These are phyloP conservation scores for Galerina sulciceps DNA, from an alignment of 768 basidiomycete genomes.

Conservation along the genomic window DNA sequence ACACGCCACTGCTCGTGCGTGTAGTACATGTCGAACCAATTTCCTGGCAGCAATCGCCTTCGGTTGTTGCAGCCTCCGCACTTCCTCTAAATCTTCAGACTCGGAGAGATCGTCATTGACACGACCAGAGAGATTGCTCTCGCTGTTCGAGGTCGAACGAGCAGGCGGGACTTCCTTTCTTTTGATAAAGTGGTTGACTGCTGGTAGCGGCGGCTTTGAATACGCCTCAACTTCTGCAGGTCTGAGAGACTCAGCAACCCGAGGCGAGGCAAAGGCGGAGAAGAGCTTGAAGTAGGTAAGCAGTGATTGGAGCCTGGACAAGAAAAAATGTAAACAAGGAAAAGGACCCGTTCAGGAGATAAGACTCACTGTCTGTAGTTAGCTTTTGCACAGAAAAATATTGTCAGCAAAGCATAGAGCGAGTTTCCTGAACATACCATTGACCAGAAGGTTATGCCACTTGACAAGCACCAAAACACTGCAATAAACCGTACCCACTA, in stretches of 20 bases:
- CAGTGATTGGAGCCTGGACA: constrained; percentile 34
- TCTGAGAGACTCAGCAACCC: constrained; percentile 14
- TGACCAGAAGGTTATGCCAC: constrained; percentile 50
- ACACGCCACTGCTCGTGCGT: constrained; percentile 33
- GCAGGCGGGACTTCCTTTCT: constrained; percentile 20
- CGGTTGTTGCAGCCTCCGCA: constrained; percentile 9
- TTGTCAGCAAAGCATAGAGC: background rate
- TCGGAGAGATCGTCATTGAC: constrained; percentile 5
- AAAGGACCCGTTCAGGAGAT: background rate
- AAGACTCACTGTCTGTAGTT: constrained; percentile 37
- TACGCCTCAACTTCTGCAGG: constrained; percentile 35
- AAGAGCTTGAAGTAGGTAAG: constrained; percentile 42
- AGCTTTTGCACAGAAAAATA: constrained; percentile 19
- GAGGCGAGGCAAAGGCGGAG: constrained; percentile 34
- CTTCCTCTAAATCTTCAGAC: constrained; percentile 8
- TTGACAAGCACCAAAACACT: constrained; percentile 39
- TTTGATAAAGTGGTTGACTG: constrained; percentile 46
- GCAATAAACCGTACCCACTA: constrained; percentile 27
- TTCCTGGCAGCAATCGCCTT: constrained; percentile 27
- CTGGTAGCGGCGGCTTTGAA: constrained; percentile 41
- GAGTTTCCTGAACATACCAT: constrained; percentile 21
- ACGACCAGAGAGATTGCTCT: background rate
- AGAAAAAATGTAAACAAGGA: background rate
- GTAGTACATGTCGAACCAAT: constrained; percentile 34
- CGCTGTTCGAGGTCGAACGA: background rate